phyloP scores from a whole-genome alignment of 2,329 filamentous ascomycete species.

The Colletotrichum shisoi region DNA sequence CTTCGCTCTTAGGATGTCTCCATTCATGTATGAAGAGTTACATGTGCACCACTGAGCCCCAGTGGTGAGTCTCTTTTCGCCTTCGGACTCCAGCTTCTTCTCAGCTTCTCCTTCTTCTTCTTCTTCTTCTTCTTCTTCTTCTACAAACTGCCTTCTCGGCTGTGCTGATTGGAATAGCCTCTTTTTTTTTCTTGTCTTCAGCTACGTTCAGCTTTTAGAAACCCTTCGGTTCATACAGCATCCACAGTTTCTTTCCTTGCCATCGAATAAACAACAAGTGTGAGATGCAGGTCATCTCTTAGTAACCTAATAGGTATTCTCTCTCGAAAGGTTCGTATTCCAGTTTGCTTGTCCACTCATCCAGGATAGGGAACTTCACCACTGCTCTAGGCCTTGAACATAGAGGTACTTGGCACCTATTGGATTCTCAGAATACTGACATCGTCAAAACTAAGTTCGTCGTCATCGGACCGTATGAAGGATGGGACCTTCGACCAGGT shows the following conservation, averaged over 20 bases:
- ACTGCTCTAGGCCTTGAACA: not conserved
- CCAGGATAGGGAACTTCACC: not conserved
- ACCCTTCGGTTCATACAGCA: constrained; percentile 14
- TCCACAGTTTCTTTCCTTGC: constrained; percentile 13
- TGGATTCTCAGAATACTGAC: constrained; percentile 10
- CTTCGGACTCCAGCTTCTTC: constrained; percentile 17
- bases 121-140: constrained; percentile 39
- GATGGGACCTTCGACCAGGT: constrained; percentile 40
- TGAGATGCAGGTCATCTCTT: constrained; percentile 36
- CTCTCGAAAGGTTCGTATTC: constrained; percentile 25
- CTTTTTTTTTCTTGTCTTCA: constrained; percentile 30
- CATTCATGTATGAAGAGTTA: constrained; percentile 35
- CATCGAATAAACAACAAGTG: constrained; percentile 9
- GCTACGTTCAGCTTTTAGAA: constrained; percentile 22
- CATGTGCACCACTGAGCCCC: constrained; percentile 32
- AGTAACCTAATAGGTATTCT: constrained; percentile 35
- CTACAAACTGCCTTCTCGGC: constrained; percentile 16
- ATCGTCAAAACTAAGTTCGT: constrained; percentile 16
- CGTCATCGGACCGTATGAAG: constrained; percentile 37
- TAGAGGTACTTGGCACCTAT: not conserved
- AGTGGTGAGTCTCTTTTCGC: constrained; percentile 4
- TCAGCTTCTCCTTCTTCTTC: constrained; percentile 37
- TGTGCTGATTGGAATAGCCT: constrained; percentile 30
- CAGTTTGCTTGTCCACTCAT: not conserved
- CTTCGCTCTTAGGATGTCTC: constrained; percentile 22